phyloP scores from a whole-genome alignment of 345 rosid species.

The Brassica cretica region DNA sequence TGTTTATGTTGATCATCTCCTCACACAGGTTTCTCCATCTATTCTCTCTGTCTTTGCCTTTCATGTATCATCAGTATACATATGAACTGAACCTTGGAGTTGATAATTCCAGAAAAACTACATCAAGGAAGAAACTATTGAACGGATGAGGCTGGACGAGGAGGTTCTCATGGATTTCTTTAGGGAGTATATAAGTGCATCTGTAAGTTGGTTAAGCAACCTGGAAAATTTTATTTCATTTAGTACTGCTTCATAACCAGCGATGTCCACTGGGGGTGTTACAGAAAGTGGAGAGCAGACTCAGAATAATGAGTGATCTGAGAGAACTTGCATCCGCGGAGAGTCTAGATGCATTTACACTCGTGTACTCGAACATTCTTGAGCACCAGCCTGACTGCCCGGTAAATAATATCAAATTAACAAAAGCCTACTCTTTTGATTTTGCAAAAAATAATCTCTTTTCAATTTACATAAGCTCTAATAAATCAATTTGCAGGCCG shows the following conservation, averaged over 20 bases:
- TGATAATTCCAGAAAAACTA: slow-evolving; percentile 64
- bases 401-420: slow-evolving; percentile 45
- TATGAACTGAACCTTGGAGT: slow-evolving; percentile 6
- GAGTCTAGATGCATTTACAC: slow-evolving; percentile 92
- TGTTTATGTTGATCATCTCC: slow-evolving; percentile 85
- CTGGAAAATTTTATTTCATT: background rate
- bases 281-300: slow-evolving; percentile 93
- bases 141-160: slow-evolving; percentile 93
- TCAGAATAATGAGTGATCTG: slow-evolving; percentile 83
- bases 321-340: slow-evolving; percentile 99
- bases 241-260: background rate
- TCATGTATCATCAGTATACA: slow-evolving; percentile 6
- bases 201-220: slow-evolving; percentile 55
- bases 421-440: slow-evolving; percentile 22
- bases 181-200: slow-evolving; percentile 84
- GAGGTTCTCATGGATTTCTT: slow-evolving; percentile 96
- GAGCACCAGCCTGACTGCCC: slow-evolving; percentile 99
- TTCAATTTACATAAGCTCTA: background rate
- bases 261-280: slow-evolving; percentile 20
- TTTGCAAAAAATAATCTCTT: background rate
- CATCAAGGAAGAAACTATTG: slow-evolving; percentile 96
- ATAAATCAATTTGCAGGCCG: slow-evolving; percentile 56
- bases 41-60: slow-evolving; percentile 5
- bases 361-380: slow-evolving; percentile 87
- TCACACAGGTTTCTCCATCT: slow-evolving; percentile 63